These are phyloP conservation scores for Podaxis sp. DNA, from an alignment of 768 basidiomycete species.

Conservation along the genomic window DNA sequence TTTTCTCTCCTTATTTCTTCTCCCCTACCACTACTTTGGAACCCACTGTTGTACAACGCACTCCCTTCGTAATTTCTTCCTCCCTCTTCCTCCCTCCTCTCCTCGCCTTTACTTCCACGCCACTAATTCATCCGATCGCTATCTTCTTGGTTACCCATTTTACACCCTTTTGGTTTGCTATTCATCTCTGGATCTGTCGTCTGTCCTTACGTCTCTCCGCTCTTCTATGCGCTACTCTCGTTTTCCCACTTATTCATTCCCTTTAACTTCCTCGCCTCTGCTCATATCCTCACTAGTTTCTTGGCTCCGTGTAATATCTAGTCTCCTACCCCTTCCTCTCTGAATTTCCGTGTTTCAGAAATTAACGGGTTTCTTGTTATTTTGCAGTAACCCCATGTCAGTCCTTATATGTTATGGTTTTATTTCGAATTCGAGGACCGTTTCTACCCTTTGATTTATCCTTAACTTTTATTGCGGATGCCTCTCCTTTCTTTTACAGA, in stretches of 20 bases:
- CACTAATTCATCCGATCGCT: not conserved
- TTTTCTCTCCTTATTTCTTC: not conserved
- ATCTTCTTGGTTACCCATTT: not conserved
- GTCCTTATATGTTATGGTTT: not conserved
- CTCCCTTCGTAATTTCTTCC: conserved; percentile 1
- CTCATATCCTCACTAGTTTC: not conserved
- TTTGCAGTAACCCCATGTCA: not conserved
- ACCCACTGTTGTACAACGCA: conserved; percentile 5
- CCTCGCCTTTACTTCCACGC: not conserved
- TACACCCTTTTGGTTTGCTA: conserved; percentile 9
- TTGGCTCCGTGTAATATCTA: conserved; percentile 1
- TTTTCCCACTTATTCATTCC: not conserved
- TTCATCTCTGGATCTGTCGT: conserved; percentile 11
- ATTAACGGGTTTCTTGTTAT: not conserved
- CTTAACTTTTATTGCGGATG: conserved; percentile 3
- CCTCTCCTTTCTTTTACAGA: not conserved
- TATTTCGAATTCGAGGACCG: not conserved
- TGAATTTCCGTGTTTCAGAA: not conserved
- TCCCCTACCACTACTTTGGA: not conserved
- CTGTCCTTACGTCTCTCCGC: conserved; percentile 12
- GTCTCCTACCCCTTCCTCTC: not conserved
- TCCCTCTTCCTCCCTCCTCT: not conserved
- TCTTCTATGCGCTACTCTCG: not conserved
- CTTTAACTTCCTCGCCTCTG: not conserved
- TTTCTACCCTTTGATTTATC: conserved; percentile 13